Base-by-base conservation (phyloP, 306 rosid genomes). In the Abrus precatorius region DNA sequence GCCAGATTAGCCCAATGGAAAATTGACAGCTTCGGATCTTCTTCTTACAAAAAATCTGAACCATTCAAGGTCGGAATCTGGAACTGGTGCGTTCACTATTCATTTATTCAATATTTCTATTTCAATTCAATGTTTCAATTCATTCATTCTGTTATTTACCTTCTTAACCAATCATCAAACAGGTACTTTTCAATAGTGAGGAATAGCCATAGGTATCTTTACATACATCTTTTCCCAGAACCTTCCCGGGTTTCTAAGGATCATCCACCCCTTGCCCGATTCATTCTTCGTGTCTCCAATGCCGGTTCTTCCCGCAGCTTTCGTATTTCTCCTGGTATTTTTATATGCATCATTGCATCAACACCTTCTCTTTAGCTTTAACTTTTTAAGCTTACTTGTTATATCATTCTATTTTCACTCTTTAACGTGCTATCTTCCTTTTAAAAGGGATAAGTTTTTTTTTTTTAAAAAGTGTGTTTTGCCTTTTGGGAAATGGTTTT, bases 11-110 rank as follows among this genome's bases (percentile, higher is more conserved):
- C 97, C 10, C 98, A 91, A 41, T 94, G 98, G 98, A 89, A 87
- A 83, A 87, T 94, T 71, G 94, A 94, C 44, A 88, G 84, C 55
- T 85, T 94, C 29, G 98, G 97, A 32, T 88, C 90, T 33, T 91
- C 84, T 84, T 81, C 86, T 40, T 87, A 81, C 91, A 87, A 84
- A 47, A 92, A 88, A 74, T 94, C 98, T 20, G 92, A 92, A 2
- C 87, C 97, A 72, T 94, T 92, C 84, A 92, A 87, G 85, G 76
- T 94, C 87, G 98, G 98, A 82, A 83, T 92, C 55, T 94, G 98
- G 98, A 92, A 89, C 80, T 94, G 98, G 98, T 94, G 71, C 43
- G 48, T 33, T 43, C 8, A 4, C 47, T 4, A 28, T 53, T 30
- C 9, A 12, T n/a, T 5, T 52, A 6, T 11, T 0, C 1, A 3